Percentiles rank a stretch among this genome's conserved stretches.
Conservation (phyloP, 495 filamentous ascomycete species). For the Penicillium simplicissimum region DNA sequence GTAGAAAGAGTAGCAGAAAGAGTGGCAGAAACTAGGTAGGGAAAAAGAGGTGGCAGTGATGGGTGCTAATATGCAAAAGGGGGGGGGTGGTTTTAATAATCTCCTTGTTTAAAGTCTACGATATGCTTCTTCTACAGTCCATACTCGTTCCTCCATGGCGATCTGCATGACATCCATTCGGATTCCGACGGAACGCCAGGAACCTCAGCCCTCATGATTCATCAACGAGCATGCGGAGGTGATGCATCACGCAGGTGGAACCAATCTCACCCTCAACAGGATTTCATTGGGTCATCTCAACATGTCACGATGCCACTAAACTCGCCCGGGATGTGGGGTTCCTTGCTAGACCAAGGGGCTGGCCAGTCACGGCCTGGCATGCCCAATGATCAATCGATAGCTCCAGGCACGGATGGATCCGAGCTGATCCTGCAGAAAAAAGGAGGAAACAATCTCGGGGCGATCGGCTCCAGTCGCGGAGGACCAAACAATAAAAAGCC, state of each 20-base stretch:
- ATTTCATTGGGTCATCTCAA: conserved; percentile 9
- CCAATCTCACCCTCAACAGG: no score
- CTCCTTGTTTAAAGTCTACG: no score
- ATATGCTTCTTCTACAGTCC: no score
- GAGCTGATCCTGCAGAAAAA: conserved; percentile 10
- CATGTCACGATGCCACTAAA: conserved; percentile 7
- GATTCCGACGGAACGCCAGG: not conserved
- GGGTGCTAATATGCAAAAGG: no score
- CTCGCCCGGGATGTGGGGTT: not conserved
- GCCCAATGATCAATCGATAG: conserved; percentile 26
- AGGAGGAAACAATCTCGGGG: conserved; percentile 11
- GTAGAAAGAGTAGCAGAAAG: no score
- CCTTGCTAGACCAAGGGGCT: not conserved
- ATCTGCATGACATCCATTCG: not conserved
- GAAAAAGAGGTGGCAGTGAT: no score
- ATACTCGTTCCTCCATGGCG: not conserved
- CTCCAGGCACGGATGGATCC: conserved; percentile 21
- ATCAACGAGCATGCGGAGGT: not conserved
- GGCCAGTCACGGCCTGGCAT: conserved; percentile 17
- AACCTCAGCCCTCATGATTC: no score
- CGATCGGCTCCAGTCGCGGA: not conserved
- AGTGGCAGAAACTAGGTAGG: no score
- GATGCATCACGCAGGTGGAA: conserved; percentile 10
- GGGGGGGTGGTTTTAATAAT: no score
- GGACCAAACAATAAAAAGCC: conserved; percentile 6